A percentile compares a stretch with the other conserved stretches of the same genome.
Conservation (phyloP, 2,329 filamentous ascomycete genomes). For the Monilinia fructigena region DNA sequence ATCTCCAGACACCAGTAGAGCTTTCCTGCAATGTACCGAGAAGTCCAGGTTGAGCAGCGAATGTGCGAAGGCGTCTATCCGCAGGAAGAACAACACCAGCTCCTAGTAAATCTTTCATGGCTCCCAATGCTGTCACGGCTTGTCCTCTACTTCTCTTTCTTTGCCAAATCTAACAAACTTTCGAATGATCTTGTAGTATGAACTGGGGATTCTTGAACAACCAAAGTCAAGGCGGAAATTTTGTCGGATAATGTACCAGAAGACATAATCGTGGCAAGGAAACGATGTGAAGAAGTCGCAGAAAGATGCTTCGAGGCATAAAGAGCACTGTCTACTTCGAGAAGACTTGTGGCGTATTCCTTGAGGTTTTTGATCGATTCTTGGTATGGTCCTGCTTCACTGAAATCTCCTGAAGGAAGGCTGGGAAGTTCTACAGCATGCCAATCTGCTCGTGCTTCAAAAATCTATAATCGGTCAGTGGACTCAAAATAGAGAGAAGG, state of each 20-base stretch:
- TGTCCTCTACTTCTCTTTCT: constrained; percentile 94
- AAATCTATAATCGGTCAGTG: constrained; percentile 46
- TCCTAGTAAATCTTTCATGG: constrained; percentile 90
- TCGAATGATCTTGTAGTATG: constrained; percentile 91
- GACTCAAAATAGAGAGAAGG: constrained; percentile 25
- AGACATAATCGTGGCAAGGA: constrained; percentile 94
- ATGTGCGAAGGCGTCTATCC: constrained; percentile 76
- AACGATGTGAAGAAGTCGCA: constrained; percentile 86
- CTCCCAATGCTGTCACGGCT: constrained; percentile 86
- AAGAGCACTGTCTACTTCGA: constrained; percentile 73
- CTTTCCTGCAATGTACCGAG: constrained; percentile 66
- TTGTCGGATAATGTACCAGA: constrained; percentile 97
- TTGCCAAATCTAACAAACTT: constrained; percentile 75
- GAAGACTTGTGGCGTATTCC: constrained; percentile 68
- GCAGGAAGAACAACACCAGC: constrained; percentile 81
- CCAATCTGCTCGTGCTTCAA: constrained; percentile 67
- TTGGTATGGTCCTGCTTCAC: constrained; percentile 48
- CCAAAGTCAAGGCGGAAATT: constrained; percentile 88
- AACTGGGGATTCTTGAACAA: constrained; percentile 92
- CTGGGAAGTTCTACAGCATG: constrained; percentile 56
- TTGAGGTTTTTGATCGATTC: constrained; percentile 59
- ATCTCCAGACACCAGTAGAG: constrained; percentile 59
- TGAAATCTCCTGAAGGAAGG: constrained; percentile 48
- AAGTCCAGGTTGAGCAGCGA: constrained; percentile 76
- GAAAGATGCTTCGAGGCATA: constrained; percentile 72